Conservation (phyloP, 1,284 basidiomycete genomes). For the Neonothopanus nambi region DNA sequence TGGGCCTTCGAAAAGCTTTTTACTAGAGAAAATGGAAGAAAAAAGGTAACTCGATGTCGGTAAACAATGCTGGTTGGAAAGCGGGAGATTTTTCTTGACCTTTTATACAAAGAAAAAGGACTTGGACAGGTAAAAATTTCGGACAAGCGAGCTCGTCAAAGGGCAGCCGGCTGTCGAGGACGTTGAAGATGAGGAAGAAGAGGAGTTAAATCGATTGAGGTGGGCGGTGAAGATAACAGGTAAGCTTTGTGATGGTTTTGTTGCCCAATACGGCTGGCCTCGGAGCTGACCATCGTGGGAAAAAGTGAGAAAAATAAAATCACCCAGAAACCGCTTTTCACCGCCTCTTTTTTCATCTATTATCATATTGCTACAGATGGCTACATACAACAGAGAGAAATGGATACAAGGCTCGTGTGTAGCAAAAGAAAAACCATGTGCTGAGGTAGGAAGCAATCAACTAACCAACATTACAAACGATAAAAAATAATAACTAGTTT, state of each 20-base stretch:
- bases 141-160: conserved; percentile 11
- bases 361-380: no score
- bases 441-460: no score
- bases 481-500: no score
- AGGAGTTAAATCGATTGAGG: conserved; percentile 39
- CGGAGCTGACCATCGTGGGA: conserved; percentile 36
- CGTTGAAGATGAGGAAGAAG: conserved; percentile 18
- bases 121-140: conserved; percentile 3
- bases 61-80: conserved; percentile 11
- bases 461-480: no score
- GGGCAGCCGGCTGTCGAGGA: conserved; percentile 13
- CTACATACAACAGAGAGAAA: no score
- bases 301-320: conserved; percentile 10
- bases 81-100: conserved; percentile 2
- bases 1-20: conserved; percentile 2
- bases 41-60: conserved; percentile 17
- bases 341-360: no score
- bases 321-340: no score
- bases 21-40: conserved; percentile 1
- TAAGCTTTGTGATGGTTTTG: conserved; percentile 27
- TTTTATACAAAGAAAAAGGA: conserved; percentile 12
- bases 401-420: no score
- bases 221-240: conserved; percentile 43
- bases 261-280: conserved; percentile 36
- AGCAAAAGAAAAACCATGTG: no score